phyloP scores from a whole-genome alignment of 257 asterid genomes.

The Fraxinus americana region DNA sequence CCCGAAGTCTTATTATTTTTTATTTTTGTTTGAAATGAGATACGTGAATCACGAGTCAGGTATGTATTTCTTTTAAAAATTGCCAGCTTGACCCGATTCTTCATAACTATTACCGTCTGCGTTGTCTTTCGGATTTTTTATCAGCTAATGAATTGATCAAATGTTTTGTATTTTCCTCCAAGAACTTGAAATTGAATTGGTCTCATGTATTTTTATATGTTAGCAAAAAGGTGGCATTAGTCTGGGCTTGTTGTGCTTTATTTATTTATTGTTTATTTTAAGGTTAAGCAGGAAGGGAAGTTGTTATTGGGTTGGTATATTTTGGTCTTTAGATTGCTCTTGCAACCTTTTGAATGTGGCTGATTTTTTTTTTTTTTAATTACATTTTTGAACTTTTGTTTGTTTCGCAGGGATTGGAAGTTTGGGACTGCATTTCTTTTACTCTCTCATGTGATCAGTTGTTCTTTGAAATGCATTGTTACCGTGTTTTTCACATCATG shows the following conservation, averaged over 20 bases:
- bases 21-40: slow-evolving; percentile 8
- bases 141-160: not conserved
- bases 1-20: slow-evolving; percentile 34
- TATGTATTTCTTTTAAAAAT: slow-evolving; percentile 33
- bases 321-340: not conserved
- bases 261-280: not conserved
- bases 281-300: not conserved
- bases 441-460: no score
- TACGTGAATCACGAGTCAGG: slow-evolving; percentile 26
- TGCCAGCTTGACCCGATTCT: slow-evolving; percentile 33
- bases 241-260: not conserved
- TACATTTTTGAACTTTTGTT: no score
- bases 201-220: not conserved
- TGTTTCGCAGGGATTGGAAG: no score
- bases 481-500: no score
- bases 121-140: slow-evolving; percentile 34
- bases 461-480: no score
- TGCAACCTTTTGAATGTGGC: not conserved
- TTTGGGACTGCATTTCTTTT: no score
- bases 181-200: slow-evolving; percentile 4
- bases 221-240: not conserved
- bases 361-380: not conserved
- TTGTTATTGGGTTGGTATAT: not conserved
- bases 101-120: slow-evolving; percentile 1
- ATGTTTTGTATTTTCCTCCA: slow-evolving; percentile 16